These are phyloP conservation scores for Diversispora epigaea DNA, from an alignment of 192 early-diverging fungal species.

Conservation along the genomic window DNA sequence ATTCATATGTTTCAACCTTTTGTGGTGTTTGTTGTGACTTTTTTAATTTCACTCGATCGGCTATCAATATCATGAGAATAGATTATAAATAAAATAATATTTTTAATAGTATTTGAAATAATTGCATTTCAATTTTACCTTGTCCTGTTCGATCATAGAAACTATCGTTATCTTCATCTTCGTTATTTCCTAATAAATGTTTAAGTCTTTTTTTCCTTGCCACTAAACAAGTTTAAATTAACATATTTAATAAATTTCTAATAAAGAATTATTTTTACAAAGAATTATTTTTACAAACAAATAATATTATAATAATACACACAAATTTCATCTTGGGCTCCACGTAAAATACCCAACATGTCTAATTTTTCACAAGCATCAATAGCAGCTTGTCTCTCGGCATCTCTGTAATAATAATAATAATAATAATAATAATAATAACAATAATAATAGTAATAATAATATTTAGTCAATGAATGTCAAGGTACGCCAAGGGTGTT, in stretches of 20 bases:
- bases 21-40: slow-evolving; percentile 17
- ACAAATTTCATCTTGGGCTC: slow-evolving; percentile 31
- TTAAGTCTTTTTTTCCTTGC: slow-evolving; percentile 30
- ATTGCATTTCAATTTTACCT: background rate
- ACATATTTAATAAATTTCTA: background rate
- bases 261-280: no score
- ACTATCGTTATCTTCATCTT: slow-evolving; percentile 59
- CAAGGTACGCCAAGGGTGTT: background rate
- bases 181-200: slow-evolving; percentile 31
- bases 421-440: background rate
- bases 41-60: slow-evolving; percentile 31
- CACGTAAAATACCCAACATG: slow-evolving; percentile 45
- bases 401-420: slow-evolving; percentile 42
- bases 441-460: background rate
- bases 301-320: background rate
- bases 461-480: background rate
- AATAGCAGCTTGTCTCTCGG: slow-evolving; percentile 62
- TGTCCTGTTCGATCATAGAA: slow-evolving; percentile 67
- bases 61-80: slow-evolving; percentile 18
- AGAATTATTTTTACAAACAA: no score
- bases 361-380: slow-evolving; percentile 68
- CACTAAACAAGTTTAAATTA: slow-evolving; percentile 15
- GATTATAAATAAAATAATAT: background rate
- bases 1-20: slow-evolving; percentile 69
- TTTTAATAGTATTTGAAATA: background rate